phyloP scores from a whole-genome alignment of 352 stramenopile species.

The Phytophthora tentaculata region DNA sequence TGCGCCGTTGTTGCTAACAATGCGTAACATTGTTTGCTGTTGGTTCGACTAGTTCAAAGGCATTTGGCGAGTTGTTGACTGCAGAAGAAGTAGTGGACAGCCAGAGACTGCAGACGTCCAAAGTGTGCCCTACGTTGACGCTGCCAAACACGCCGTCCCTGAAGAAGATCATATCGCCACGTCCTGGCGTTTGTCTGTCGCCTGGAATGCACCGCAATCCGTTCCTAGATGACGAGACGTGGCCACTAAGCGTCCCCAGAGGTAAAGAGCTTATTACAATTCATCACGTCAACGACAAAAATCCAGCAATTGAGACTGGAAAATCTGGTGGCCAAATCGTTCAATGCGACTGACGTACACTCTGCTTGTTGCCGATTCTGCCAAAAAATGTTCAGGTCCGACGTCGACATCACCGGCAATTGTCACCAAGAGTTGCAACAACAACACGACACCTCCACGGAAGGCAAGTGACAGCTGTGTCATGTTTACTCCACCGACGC shows the following conservation, averaged over 20 bases:
- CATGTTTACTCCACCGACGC: constrained; percentile 43
- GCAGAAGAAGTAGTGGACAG: constrained; percentile 29
- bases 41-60: constrained; percentile 34
- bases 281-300: constrained; percentile 26
- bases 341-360: constrained; percentile 16
- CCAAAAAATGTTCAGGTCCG: constrained; percentile 26
- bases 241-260: constrained; percentile 26
- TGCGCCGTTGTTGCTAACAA: constrained; percentile 12
- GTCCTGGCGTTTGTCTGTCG: constrained; percentile 24
- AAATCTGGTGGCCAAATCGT: neutral
- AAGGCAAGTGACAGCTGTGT: constrained; percentile 19
- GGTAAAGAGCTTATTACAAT: constrained; percentile 21
- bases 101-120: constrained; percentile 13
- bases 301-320: constrained; percentile 27
- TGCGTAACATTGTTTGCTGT: constrained; percentile 19
- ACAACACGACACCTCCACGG: constrained; percentile 25
- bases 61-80: constrained; percentile 43
- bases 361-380: constrained; percentile 25
- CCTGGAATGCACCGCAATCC: constrained; percentile 33
- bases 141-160: constrained; percentile 17
- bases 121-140: constrained; percentile 36
- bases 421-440: constrained; percentile 31
- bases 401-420: constrained; percentile 33
- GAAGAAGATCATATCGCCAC: constrained; percentile 48
- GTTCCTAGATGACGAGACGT: constrained; percentile 32